phyloP scores from a whole-genome alignment of 164 flowering plant species.

The Cinnamomum micranthum region DNA sequence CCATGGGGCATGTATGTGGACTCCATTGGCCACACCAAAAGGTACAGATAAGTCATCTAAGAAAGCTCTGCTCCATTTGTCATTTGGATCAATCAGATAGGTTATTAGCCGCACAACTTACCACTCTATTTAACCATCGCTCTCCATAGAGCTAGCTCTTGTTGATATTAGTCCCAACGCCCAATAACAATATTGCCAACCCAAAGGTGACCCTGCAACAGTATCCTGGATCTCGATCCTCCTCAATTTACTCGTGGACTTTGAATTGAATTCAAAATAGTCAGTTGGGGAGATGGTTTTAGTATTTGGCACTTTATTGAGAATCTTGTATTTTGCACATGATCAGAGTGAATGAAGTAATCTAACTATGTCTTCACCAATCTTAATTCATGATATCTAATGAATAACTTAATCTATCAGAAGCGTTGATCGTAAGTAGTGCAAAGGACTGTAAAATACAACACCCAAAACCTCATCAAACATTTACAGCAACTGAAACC shows the following conservation, averaged over 20 bases:
- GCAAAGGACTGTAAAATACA: conserved; percentile 45
- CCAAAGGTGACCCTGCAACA: no score
- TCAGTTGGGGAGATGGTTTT: conserved; percentile 65
- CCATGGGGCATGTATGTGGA: no score
- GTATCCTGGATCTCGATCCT: conserved; percentile 60
- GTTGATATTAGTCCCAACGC: no score
- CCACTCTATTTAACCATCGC: no score
- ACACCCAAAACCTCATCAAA: conserved; percentile 1
- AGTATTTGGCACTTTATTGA: conserved; percentile 70
- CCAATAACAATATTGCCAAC: no score
- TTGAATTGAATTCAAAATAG: conserved; percentile 70
- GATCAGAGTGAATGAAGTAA: conserved; percentile 76
- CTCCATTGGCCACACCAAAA: no score
- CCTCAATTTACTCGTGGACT: conserved; percentile 84
- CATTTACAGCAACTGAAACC: not conserved
- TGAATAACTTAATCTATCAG: conserved; percentile 61
- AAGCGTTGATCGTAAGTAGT: conserved; percentile 67
- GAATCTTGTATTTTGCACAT: conserved; percentile 73
- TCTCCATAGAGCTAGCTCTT: no score
- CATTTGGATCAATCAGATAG: no score
- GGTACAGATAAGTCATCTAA: no score
- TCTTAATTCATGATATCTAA: conserved; percentile 70
- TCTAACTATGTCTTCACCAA: conserved; percentile 66
- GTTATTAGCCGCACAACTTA: no score
- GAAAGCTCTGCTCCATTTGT: no score